Conservation (phyloP, 2,329 filamentous ascomycete species). For the Grosmannia serpens region DNA sequence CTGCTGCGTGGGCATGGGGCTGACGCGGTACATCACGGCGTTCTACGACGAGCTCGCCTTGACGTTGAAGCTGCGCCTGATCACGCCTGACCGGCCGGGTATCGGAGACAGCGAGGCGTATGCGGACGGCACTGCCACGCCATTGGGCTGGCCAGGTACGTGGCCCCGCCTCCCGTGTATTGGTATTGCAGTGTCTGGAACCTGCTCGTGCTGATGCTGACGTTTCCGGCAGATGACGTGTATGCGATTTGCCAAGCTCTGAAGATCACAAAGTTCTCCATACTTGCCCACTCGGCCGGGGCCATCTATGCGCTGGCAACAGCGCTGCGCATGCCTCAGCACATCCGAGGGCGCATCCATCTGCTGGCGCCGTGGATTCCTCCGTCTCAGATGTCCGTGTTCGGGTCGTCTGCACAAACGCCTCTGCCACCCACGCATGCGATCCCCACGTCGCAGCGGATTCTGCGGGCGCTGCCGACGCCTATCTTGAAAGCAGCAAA, state of each 20-base stretch:
- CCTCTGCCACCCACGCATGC: conserved; percentile 65
- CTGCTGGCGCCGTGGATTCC: conserved; percentile 95
- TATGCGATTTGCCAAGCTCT: conserved; percentile 86
- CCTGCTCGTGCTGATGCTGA: conserved; percentile 16
- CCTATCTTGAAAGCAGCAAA: conserved; percentile 90
- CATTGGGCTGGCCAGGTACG: conserved; percentile 87
- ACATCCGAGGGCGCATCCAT: conserved; percentile 89
- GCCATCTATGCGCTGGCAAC: conserved; percentile 97
- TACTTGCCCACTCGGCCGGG: conserved; percentile 89
- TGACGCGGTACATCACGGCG: conserved; percentile 89
- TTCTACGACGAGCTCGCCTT: conserved; percentile 94
- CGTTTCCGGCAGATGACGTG: conserved; percentile 51
- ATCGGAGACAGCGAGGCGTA: conserved; percentile 87
- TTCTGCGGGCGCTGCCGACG: conserved; percentile 79
- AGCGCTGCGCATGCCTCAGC: conserved; percentile 87
- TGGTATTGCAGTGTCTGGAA: conserved; percentile 6
- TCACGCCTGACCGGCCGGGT: conserved; percentile 87
- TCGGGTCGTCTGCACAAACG: conserved; percentile 57
- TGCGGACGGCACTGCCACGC: conserved; percentile 69
- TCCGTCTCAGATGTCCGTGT: conserved; percentile 79
- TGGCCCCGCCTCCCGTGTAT: conserved; percentile 4
- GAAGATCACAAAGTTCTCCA: conserved; percentile 90
- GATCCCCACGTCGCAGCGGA: conserved; percentile 82
- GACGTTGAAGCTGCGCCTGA: conserved; percentile 77
- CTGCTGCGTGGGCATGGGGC: conserved; percentile 93